Evolutionary conservation across 2,329 filamentous ascomycete species (phyloP).

Genomic region (Monilinia fructigena): DNA sequence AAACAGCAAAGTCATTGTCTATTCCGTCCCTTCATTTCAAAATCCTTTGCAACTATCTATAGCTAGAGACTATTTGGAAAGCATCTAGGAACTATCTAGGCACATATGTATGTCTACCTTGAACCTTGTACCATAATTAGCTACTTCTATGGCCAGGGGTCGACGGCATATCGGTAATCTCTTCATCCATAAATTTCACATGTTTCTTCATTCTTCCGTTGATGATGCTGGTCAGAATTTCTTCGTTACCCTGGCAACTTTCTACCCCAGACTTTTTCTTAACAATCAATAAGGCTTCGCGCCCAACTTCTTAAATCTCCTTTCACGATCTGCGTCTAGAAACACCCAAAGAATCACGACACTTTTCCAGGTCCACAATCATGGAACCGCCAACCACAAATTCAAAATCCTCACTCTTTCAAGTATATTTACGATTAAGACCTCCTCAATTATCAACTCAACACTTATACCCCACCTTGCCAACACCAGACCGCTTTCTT

Average conservation of each 20-base stretch:
- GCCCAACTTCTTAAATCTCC: constrained; percentile 13
- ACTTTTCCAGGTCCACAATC: background rate
- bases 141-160: too few relatives aligned
- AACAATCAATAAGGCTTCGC: constrained; percentile 17
- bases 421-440: constrained; percentile 84
- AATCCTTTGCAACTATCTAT: too few relatives aligned
- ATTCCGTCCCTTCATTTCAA: too few relatives aligned
- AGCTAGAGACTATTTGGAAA: too few relatives aligned
- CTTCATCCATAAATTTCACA: background rate
- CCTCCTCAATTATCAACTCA: constrained; percentile 52
- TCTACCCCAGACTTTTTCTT: constrained; percentile 17
- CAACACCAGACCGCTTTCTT: constrained; percentile 67
- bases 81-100: too few relatives aligned
- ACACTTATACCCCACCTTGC: constrained; percentile 41
- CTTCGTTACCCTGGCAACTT: constrained; percentile 17
- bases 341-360: constrained; percentile 5
- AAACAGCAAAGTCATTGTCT: too few relatives aligned
- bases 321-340: background rate
- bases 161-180: too few relatives aligned
- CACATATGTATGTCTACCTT: too few relatives aligned
- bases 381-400: constrained; percentile 46
- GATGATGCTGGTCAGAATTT: background rate
- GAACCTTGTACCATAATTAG: too few relatives aligned
- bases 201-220: background rate
- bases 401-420: constrained; percentile 65